Conservation (phyloP, 2,329 filamentous ascomycete genomes). For the Capronia coronata region DNA sequence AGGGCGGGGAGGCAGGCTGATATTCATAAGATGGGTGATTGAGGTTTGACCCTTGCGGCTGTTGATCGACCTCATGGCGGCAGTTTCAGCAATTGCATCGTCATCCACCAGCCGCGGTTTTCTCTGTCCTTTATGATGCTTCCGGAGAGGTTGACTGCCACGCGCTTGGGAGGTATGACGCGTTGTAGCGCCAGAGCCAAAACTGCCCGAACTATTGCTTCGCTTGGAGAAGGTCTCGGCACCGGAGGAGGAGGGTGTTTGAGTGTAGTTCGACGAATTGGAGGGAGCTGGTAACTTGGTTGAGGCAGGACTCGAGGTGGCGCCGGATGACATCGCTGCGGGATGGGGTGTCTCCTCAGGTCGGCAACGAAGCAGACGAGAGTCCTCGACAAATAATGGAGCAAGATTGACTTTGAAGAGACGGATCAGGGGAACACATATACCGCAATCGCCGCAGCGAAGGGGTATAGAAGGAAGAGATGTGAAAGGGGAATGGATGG, state of each 20-base stretch:
- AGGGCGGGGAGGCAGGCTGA: constrained; percentile 70
- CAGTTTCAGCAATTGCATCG: constrained; percentile 76
- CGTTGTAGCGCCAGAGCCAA: constrained; percentile 37
- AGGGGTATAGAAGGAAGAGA: constrained; percentile 9
- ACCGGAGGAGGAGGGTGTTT: constrained; percentile 12
- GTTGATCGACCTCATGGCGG: constrained; percentile 57
- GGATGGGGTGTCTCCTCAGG: constrained; percentile 19
- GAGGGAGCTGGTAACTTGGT: constrained; percentile 21
- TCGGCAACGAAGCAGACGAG: constrained; percentile 21
- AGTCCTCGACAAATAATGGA: constrained; percentile 20
- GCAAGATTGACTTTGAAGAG: background rate
- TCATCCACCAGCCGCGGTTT: constrained; percentile 70
- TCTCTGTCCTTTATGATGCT: constrained; percentile 76
- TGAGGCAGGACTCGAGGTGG: constrained; percentile 19
- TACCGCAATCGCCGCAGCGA: constrained; percentile 23
- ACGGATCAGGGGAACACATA: background rate
- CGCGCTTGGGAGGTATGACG: constrained; percentile 43
- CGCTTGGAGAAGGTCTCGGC: constrained; percentile 30
- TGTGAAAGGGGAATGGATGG: constrained; percentile 6
- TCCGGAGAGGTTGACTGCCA: constrained; percentile 68
- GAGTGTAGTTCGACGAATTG: constrained; percentile 20
- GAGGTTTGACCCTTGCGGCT: constrained; percentile 87
- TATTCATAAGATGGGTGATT: constrained; percentile 94
- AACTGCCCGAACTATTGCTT: constrained; percentile 37
- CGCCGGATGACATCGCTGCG: constrained; percentile 27